Evolutionary conservation across 2,329 filamentous ascomycete species (phyloP).

Genomic region (Trichoderma gracile): DNA sequence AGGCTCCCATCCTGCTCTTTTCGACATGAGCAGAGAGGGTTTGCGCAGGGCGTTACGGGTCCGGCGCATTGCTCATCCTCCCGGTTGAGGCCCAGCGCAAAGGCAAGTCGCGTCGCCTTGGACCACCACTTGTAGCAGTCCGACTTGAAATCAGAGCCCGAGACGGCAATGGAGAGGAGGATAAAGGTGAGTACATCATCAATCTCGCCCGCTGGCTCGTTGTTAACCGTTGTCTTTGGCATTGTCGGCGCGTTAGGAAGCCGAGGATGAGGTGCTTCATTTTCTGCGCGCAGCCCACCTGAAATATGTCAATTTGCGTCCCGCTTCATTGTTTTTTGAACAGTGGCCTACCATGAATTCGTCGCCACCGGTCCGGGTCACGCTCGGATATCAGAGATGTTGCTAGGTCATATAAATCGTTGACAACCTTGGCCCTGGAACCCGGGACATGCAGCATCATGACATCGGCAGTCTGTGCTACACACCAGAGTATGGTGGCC

Average conservation of each 20-base stretch:
- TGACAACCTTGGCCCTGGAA: slow-evolving; percentile 43
- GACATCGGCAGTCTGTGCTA: slow-evolving; percentile 50
- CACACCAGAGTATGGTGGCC: slow-evolving; percentile 50
- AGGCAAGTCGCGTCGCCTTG: slow-evolving; percentile 44
- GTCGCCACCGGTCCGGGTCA: slow-evolving; percentile 42
- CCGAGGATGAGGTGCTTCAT: slow-evolving; percentile 35
- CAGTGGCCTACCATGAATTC: slow-evolving; percentile 36
- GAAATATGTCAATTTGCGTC: no score
- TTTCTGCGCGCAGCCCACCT: slow-evolving; percentile 40
- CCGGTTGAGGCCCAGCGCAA: slow-evolving; percentile 41
- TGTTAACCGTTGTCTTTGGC: slow-evolving; percentile 38
- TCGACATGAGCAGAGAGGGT: slow-evolving; percentile 38
- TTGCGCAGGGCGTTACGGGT: slow-evolving; percentile 35
- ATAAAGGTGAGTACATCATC: slow-evolving; percentile 50
- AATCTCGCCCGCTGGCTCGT: slow-evolving; percentile 39
- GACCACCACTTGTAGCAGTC: slow-evolving; percentile 52
- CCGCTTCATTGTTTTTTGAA: no score
- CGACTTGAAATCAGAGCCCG: slow-evolving; percentile 50
- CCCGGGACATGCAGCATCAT: slow-evolving; percentile 45
- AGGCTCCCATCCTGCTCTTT: slow-evolving; percentile 34
- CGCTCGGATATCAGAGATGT: slow-evolving; percentile 39
- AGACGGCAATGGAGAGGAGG: slow-evolving; percentile 48
- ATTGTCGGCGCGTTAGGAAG: slow-evolving; percentile 30
- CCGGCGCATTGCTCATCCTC: slow-evolving; percentile 41
- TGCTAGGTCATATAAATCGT: slow-evolving; percentile 41